Conservation (phyloP, 306 rosid species). For the Gastrolobium villosum region DNA sequence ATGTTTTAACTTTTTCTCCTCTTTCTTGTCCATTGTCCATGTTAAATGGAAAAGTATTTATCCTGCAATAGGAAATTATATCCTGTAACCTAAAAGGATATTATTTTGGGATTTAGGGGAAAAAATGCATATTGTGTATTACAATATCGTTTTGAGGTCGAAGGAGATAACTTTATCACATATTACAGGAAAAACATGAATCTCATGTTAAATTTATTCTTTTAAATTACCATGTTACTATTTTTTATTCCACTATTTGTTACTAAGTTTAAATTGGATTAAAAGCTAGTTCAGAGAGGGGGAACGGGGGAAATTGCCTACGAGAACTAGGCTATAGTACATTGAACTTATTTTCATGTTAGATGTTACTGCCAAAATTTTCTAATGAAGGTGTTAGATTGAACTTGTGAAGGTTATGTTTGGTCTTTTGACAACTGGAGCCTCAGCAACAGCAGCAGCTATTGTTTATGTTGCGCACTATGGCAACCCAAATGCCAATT, state of each 20-base stretch:
- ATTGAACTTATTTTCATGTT: background rate
- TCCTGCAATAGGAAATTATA: too few species aligned
- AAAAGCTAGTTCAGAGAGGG: too few species aligned
- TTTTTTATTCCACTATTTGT: background rate
- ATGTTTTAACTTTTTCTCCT: background rate
- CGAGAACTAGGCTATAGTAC: background rate
- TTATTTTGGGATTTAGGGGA: too few species aligned
- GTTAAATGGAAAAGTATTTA: too few species aligned
- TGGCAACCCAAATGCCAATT: conserved; percentile 61
- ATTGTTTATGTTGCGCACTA: conserved; percentile 61
- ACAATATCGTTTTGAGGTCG: too few species aligned
- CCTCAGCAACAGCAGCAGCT: conserved; percentile 65
- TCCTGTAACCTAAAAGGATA: too few species aligned
- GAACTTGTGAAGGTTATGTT: conserved; percentile 60
- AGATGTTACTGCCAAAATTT: conserved; percentile 12
- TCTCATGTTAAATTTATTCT: background rate
- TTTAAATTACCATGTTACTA: background rate
- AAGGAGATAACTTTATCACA: too few species aligned
- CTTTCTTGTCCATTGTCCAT: background rate
- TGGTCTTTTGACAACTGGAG: conserved; percentile 59
- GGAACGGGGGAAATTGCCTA: background rate
- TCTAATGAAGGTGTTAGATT: background rate
- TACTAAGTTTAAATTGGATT: background rate
- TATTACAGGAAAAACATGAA: too few species aligned
- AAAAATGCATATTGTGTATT: too few species aligned